Base-by-base conservation (phyloP, 331 rosid genomes). In the Pyrus hybrid region DNA sequence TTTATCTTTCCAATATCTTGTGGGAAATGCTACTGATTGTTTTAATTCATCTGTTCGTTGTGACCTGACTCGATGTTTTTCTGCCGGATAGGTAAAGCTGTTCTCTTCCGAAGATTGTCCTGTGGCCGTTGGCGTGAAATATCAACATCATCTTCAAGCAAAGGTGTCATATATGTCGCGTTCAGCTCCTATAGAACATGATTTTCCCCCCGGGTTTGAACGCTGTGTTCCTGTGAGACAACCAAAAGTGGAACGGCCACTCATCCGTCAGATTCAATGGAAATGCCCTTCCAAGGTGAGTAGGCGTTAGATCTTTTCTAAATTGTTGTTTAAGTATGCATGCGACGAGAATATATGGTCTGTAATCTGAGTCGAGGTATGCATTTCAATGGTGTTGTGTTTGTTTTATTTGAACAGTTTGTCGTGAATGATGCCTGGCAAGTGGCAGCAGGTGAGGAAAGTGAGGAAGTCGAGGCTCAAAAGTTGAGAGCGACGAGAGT, bases 131-230 rank as follows among this genome's bases (percentile, higher is more conserved):
- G 86, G 88, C 32, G 57, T 67, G 76, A 81, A 67, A 61, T 80
- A 63, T 67, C 80, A 79, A 60, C 85, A 85, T 70, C 83, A 74
- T 72, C 87, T 78, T 79, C 87, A 87, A 85, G 79, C 71, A 28
- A 87, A 82, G 84, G 41, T 78, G 30, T 58, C 85, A 20, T 51
- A 72, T 45, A 73, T 72, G 69, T 56, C 71, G 78, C 85, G 67
- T 77, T 84, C 90, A 45, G 57, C 77, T 77, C 8, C 74, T 35
- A 17, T 30, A 18, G 88, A 81, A 37, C 49, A 73, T 30, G 86
- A 81, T 69, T 76, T 82, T 0, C 93, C 96, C 60, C 97, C 91
- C 14, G 96, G 93, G 12, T 92, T 90, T 81, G 96, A 82, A 79
- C 74, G 51, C 6, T 26, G 29, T 74, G 63, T 65, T 20, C 21